Evolutionary conservation across 345 rosid species (phyloP), one percentile per base, ranked within the genome.

Genomic region (Geranium rotundifolium): DNA sequence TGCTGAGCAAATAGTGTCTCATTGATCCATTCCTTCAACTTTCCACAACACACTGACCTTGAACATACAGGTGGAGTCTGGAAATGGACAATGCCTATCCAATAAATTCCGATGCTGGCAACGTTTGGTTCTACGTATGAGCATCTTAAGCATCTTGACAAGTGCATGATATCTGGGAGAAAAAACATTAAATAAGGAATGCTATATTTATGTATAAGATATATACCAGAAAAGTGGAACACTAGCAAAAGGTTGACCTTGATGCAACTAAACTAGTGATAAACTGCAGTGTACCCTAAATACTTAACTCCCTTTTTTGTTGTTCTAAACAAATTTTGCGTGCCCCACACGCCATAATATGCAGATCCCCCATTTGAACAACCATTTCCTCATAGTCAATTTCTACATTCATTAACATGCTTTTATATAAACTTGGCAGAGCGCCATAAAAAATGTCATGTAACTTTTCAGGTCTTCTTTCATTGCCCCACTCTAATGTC

Each of bases 31-130:
- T 17, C 39, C 58, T 46, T 49, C 52, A 57, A 17, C 55, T 19
- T 57, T 57, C 8, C 59, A 18, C 29, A 12, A 6, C 17, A 66
- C 63, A 65, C 76, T 41, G 60, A 81, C 79, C 85, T 82, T 70
- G 39, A 63, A 63, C 54, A 59, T 29, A 7, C 52, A 41, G 67
- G 59, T 67, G 52, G 62, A 62, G 58, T 64, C 69, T 71, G 79
- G 66, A 73, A 65, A 68, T 62, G 72, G 63, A 63, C 96, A 91
- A 59, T 86, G 84, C 76, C 81, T 86, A 58, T 86, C 81, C 77
- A 89, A 76, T 65, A 91, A 77, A 55, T 67, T 79, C 63, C 63
- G 56, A 71, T 82, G 71, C 29, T 82, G 84, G 75, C 90, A 84
- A 30, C 72, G 56, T 49, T 56, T 70, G 56, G 77, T 58, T 75